Conservation (phyloP, 495 filamentous ascomycete genomes). For the Sabuloglossum arenarium region DNA sequence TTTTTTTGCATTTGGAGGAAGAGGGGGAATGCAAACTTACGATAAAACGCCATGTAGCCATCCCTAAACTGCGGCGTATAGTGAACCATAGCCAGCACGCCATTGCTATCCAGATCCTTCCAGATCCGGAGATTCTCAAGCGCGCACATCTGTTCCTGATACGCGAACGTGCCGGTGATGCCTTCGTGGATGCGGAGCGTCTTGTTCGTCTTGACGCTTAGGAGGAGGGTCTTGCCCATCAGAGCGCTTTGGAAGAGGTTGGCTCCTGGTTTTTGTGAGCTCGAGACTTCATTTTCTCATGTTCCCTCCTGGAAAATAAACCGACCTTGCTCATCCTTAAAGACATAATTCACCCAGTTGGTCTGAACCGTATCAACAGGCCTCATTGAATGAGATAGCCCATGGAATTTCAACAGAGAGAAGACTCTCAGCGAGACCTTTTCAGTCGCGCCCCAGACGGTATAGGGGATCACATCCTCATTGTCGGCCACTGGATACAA, state of each 20-base stretch:
- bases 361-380: constrained; percentile 11
- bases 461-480: constrained; percentile 18
- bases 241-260: constrained; percentile 18
- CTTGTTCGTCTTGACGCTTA: constrained; percentile 15
- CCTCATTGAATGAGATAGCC: constrained; percentile 6
- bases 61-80: constrained; percentile 16
- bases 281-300: not conserved
- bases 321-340: constrained; percentile 7
- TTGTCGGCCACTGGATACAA: constrained; percentile 13
- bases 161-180: constrained; percentile 13
- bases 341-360: constrained; percentile 21
- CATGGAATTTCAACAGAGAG: constrained; percentile 15
- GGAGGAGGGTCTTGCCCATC: constrained; percentile 18
- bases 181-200: constrained; percentile 19
- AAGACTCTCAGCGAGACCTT: constrained; percentile 16
- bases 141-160: constrained; percentile 20
- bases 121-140: constrained; percentile 21
- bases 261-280: constrained; percentile 6
- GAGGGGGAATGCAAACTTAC: no score
- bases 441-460: constrained; percentile 16
- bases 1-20: no score
- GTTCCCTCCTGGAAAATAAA: not conserved
- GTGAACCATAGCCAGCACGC: constrained; percentile 18
- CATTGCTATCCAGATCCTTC: constrained; percentile 15
- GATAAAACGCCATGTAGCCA: constrained; percentile 19